Conservation (phyloP, 1,139 yeast genomes). For the Suhomyces anneliseae region DNA sequence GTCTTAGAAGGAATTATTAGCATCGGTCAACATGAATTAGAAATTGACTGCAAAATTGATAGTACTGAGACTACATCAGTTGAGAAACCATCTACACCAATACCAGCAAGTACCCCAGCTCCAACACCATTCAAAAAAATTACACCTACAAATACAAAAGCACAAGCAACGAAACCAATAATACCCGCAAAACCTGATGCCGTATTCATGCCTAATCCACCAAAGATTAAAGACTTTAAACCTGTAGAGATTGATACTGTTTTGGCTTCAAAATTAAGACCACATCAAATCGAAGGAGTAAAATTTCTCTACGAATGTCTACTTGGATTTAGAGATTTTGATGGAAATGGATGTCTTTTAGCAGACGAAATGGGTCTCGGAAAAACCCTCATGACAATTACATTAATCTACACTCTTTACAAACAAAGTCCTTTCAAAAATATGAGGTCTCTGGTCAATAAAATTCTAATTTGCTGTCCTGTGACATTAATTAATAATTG, state of each 20-base stretch:
- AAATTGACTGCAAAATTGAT: conserved; percentile 24
- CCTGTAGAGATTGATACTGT: conserved; percentile 60
- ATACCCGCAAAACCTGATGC: background rate
- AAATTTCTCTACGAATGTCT: conserved; percentile 77
- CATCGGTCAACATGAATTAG: conserved; percentile 31
- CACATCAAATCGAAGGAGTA: conserved; percentile 87
- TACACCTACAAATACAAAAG: background rate
- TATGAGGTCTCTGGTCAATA: conserved; percentile 42
- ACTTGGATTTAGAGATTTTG: conserved; percentile 60
- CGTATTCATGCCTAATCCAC: conserved; percentile 7
- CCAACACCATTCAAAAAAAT: conserved; percentile 1
- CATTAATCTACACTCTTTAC: conserved; percentile 80
- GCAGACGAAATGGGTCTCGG: conserved; percentile 99
- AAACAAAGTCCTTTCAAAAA: conserved; percentile 63
- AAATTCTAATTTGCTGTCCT: conserved; percentile 84
- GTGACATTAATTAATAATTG: conserved; percentile 87
- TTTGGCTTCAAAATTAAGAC: conserved; percentile 57
- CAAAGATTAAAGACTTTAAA: background rate
- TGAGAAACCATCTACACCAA: conserved; percentile 9
- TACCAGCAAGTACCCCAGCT: background rate
- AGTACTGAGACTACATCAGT: conserved; percentile 30
- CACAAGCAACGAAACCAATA: background rate
- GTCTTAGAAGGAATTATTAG: conserved; percentile 17
- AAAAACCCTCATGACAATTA: conserved; percentile 82
- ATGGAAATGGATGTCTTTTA: conserved; percentile 66